Percentiles rank a stretch among this genome's conserved stretches.
Evolutionary conservation across 495 filamentous ascomycete species (phyloP).

Genomic region (Thermothielavioides terrestris): DNA sequence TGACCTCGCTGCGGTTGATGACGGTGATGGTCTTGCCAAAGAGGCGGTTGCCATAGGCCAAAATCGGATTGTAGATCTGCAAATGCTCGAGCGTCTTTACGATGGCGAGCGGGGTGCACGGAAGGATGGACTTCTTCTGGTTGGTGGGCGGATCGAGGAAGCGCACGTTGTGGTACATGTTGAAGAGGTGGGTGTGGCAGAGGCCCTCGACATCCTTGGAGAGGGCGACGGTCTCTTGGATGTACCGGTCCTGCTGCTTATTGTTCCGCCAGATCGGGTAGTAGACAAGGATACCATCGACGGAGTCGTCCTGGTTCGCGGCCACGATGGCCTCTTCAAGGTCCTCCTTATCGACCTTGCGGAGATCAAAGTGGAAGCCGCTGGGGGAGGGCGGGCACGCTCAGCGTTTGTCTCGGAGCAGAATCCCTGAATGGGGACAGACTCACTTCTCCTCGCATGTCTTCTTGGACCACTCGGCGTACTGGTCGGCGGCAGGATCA

Average conservation of each 20-base stretch:
- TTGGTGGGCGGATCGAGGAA: slow-evolving; percentile 74
- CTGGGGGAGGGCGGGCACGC: slow-evolving; percentile 47
- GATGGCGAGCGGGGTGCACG: slow-evolving; percentile 89
- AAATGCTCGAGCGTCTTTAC: slow-evolving; percentile 95
- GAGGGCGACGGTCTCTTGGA: slow-evolving; percentile 88
- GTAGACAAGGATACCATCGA: slow-evolving; percentile 96
- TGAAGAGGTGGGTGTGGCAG: slow-evolving; percentile 88
- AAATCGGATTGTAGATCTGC: slow-evolving; percentile 91
- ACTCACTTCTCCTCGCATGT: slow-evolving; percentile 87
- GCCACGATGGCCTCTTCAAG: slow-evolving; percentile 77
- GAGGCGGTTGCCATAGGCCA: slow-evolving; percentile 86
- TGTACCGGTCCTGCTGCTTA: slow-evolving; percentile 77
- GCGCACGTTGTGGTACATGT: slow-evolving; percentile 98
- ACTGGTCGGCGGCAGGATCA: slow-evolving; percentile 84
- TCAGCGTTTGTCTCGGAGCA: too few species aligned
- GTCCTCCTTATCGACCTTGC: slow-evolving; percentile 70
- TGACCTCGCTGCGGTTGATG: slow-evolving; percentile 91
- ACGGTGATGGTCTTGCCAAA: slow-evolving; percentile 89
- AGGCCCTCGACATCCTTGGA: slow-evolving; percentile 94
- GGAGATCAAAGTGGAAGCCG: slow-evolving; percentile 81
- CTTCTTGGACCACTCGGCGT: slow-evolving; percentile 95
- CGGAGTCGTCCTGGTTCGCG: slow-evolving; percentile 66
- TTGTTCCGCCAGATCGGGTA: slow-evolving; percentile 82
- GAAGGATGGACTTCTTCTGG: slow-evolving; percentile 79
- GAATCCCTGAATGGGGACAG: too few species aligned